Percentiles rank a stretch among this genome's conserved stretches.
These are phyloP conservation scores for Poa pratensis DNA, from an alignment of 176 grass and related monocot genomes.

Conservation along the genomic window DNA sequence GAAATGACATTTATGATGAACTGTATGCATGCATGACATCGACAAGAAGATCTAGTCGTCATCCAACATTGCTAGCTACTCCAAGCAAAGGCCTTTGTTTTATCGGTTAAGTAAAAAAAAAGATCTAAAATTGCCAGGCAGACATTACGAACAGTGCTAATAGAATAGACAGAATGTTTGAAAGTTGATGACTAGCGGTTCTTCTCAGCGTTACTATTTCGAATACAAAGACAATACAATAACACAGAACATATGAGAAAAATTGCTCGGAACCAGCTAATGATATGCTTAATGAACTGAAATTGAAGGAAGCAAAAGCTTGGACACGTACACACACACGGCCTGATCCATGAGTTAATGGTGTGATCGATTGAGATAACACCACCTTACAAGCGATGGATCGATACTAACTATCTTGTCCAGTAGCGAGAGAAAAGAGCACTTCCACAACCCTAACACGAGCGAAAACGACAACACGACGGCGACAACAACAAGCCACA, in stretches of 20 bases:
- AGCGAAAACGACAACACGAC: constrained; percentile 31
- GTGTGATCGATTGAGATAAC: constrained; percentile 38
- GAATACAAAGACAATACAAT: not conserved
- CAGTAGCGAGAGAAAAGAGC: not conserved
- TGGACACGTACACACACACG: not conserved
- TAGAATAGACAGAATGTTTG: not conserved
- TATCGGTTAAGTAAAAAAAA: no score
- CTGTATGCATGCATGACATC: constrained; percentile 15
- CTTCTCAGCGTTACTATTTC: no score
- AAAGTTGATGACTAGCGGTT: not conserved
- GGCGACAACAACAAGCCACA: not conserved
- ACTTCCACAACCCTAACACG: constrained; percentile 34
- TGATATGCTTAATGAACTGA: constrained; percentile 4
- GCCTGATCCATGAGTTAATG: constrained; percentile 32
- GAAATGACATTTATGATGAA: constrained; percentile 38
- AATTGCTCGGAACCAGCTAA: not conserved
- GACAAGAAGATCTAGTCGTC: constrained; percentile 18
- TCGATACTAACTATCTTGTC: not conserved
- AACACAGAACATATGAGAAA: not conserved
- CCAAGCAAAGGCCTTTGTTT: no score
- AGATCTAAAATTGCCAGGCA: not conserved
- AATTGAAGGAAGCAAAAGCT: not conserved
- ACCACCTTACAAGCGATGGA: not conserved
- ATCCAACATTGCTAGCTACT: not conserved
- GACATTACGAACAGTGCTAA: not conserved